Percentiles rank a stretch among this genome's conserved stretches.
Conservation (phyloP, 768 basidiomycete genomes). For the Aureoboletus auriporus region DNA sequence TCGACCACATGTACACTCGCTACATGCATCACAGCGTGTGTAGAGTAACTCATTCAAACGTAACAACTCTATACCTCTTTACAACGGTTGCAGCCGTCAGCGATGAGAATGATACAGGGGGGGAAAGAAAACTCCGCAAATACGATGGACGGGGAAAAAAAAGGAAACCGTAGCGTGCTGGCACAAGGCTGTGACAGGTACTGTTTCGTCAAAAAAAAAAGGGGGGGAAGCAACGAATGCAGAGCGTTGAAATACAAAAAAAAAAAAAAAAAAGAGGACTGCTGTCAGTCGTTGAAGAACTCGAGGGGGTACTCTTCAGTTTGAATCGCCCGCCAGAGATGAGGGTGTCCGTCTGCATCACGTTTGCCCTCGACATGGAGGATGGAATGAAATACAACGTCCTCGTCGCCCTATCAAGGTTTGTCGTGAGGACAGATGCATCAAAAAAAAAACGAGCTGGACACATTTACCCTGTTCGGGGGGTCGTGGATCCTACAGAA, state of each 20-base stretch:
- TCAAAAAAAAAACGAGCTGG: neutral
- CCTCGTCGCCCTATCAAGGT: conserved; percentile 53
- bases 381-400: conserved; percentile 69
- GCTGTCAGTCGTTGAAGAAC: conserved; percentile 26
- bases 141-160: neutral
- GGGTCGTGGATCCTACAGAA: conserved; percentile 66
- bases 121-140: conserved; percentile 7
- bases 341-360: conserved; percentile 46
- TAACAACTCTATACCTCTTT: conserved; percentile 2
- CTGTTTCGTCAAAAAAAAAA: conserved; percentile 14
- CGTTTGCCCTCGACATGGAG: conserved; percentile 55
- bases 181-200: conserved; percentile 13
- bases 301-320: conserved; percentile 48
- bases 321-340: conserved; percentile 65
- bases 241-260: neutral
- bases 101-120: neutral
- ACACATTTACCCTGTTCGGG: conserved; percentile 54
- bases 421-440: neutral
- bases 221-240: neutral
- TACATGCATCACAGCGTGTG: neutral
- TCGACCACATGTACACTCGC: neutral
- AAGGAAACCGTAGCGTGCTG: conserved; percentile 1
- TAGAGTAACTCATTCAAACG: conserved; percentile 5
- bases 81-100: conserved; percentile 9
- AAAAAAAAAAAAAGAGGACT: too few relatives aligned